Conservation (phyloP, 2,329 filamentous ascomycete species). For the Pyrenochaeta sp. region DNA sequence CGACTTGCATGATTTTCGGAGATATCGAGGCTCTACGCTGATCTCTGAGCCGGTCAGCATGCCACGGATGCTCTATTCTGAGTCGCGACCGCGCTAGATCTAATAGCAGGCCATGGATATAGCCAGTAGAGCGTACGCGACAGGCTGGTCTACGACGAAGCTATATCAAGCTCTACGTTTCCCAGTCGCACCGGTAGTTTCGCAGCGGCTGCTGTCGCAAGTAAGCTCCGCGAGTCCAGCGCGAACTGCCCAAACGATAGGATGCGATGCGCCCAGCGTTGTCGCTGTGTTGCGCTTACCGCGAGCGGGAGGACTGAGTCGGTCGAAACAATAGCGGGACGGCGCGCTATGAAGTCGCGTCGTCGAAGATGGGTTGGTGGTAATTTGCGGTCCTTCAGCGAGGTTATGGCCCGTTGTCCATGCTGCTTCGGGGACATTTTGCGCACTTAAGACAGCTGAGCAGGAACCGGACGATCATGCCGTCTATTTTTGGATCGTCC, state of each 20-base stretch:
- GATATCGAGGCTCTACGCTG: slow-evolving; percentile 31
- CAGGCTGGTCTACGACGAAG: slow-evolving; percentile 8
- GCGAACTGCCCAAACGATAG: slow-evolving; percentile 31
- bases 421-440: slow-evolving; percentile 38
- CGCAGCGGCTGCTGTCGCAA: slow-evolving; percentile 21
- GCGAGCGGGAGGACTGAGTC: slow-evolving; percentile 10
- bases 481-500: slow-evolving; percentile 27
- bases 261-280: slow-evolving; percentile 40
- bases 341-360: slow-evolving; percentile 23
- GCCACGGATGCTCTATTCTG: slow-evolving; percentile 37
- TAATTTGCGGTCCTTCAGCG: slow-evolving; percentile 40
- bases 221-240: slow-evolving; percentile 25
- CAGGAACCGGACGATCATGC: slow-evolving; percentile 13
- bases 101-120: slow-evolving; percentile 29
- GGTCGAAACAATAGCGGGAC: slow-evolving; percentile 11
- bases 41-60: slow-evolving; percentile 37
- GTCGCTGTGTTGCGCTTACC: slow-evolving; percentile 16
- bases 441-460: slow-evolving; percentile 28
- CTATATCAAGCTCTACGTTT: not conserved
- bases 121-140: slow-evolving; percentile 18
- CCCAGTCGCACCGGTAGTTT: not conserved
- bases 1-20: slow-evolving; percentile 49
- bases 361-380: slow-evolving; percentile 21
- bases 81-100: slow-evolving; percentile 31
- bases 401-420: slow-evolving; percentile 25